These are phyloP conservation scores for Coemansia sp. DNA, from an alignment of 192 early-diverging fungal species.

Conservation along the genomic window DNA sequence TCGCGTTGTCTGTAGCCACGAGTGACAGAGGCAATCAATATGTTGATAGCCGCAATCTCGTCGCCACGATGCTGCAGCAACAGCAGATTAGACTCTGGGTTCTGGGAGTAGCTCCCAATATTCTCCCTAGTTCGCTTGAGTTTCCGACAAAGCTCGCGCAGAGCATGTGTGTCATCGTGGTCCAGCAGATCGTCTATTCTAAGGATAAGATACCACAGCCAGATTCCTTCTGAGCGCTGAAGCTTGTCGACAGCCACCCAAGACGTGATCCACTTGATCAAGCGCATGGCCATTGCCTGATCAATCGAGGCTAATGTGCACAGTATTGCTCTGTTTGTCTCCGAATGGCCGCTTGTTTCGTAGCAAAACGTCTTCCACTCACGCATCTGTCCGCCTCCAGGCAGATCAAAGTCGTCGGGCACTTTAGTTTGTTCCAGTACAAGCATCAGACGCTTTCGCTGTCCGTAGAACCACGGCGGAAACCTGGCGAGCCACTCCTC, in stretches of 20 bases:
- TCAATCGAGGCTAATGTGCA: constrained; percentile 34
- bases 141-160: constrained; percentile 45
- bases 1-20: constrained; percentile 44
- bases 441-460: constrained; percentile 9
- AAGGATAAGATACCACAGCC: constrained; percentile 48
- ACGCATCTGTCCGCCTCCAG: constrained; percentile 16
- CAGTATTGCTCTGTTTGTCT: constrained; percentile 13
- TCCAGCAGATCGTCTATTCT: constrained; percentile 40
- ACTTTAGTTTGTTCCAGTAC: constrained; percentile 7
- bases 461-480: constrained; percentile 8
- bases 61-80: constrained; percentile 8
- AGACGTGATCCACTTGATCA: constrained; percentile 39
- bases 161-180: constrained; percentile 37
- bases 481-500: constrained; percentile 21
- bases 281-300: constrained; percentile 34
- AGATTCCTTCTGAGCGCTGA: constrained; percentile 28
- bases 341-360: background rate
- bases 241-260: constrained; percentile 33
- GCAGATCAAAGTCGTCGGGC: constrained; percentile 15
- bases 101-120: constrained; percentile 11
- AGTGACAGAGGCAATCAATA: constrained; percentile 36
- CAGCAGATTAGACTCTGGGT: background rate
- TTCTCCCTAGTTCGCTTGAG: constrained; percentile 18
- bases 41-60: constrained; percentile 44
- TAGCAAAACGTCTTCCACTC: constrained; percentile 49